Percentiles rank a stretch among this genome's conserved stretches.
phyloP scores from a whole-genome alignment of 1,284 basidiomycete genomes.

The Ceratobasidium sp. region DNA sequence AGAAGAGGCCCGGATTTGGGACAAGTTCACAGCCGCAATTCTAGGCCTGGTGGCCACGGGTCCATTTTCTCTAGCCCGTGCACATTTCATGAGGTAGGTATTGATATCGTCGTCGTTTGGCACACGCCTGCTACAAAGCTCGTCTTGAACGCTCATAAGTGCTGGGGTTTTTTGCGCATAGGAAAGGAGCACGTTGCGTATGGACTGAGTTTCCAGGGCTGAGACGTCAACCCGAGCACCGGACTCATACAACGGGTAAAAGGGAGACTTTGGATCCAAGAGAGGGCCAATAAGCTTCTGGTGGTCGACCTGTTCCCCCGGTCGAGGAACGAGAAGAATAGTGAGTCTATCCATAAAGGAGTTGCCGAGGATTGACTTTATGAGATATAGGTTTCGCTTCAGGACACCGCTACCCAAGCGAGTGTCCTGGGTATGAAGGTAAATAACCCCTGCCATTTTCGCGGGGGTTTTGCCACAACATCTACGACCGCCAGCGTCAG shows the following conservation, averaged over 20 bases:
- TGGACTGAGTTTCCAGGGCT: not conserved
- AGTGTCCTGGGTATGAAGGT: constrained; percentile 9
- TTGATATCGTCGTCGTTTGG: not conserved
- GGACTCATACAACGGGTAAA: not conserved
- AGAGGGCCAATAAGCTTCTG: not conserved
- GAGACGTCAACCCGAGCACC: constrained; percentile 1
- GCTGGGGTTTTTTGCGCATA: not conserved
- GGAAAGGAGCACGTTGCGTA: not conserved
- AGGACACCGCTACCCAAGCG: not conserved
- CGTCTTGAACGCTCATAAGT: not conserved
- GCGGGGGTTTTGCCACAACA: not conserved
- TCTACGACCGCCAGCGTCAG: no score
- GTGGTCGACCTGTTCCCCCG: not conserved
- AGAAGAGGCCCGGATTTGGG: no score
- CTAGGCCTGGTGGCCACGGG: no score
- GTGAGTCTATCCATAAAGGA: not conserved
- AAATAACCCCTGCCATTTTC: not conserved
- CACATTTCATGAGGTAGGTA: not conserved
- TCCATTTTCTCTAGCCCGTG: not conserved
- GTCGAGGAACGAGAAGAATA: constrained; percentile 2
- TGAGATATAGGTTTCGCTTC: not conserved
- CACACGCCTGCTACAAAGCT: not conserved
- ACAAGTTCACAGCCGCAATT: no score
- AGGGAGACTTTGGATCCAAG: not conserved
- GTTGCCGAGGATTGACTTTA: constrained; percentile 6